Evolutionary conservation across 75 land plant species (phyloP).

Genomic region (Pseudotsuga menziesii): DNA sequence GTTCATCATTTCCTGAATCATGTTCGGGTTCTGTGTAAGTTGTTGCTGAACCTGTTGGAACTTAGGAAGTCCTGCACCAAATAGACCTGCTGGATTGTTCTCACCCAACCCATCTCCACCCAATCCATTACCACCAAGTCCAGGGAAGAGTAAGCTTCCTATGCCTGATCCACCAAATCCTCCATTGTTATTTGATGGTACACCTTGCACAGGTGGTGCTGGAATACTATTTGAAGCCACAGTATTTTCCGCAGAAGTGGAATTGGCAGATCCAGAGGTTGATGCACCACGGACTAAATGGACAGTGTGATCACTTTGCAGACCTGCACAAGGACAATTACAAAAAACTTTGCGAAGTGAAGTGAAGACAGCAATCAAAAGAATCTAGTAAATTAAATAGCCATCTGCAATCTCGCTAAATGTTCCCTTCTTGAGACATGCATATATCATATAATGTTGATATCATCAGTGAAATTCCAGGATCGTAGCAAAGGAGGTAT

Average conservation of each 20-base stretch:
- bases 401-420: not conserved
- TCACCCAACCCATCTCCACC: conserved; percentile 20
- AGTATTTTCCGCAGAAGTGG: conserved; percentile 17
- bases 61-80: conserved; percentile 66
- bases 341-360: not conserved
- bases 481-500: not conserved
- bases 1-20: too few relatives aligned
- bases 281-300: conserved; percentile 61
- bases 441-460: not conserved
- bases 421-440: not conserved
- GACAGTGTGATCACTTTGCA: conserved; percentile 64
- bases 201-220: conserved; percentile 4
- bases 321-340: conserved; percentile 24
- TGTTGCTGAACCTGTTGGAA: conserved; percentile 92
- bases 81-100: conserved; percentile 27
- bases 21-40: too few relatives aligned
- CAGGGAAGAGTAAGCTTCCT: conserved; percentile 52
- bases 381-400: not conserved
- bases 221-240: conserved; percentile 13
- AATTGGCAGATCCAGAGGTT: conserved; percentile 21
- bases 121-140: conserved; percentile 24
- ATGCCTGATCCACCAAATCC: conserved; percentile 41
- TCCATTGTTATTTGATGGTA: conserved; percentile 28
- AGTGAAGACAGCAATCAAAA: not conserved
- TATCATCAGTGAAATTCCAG: not conserved